Base-by-base conservation (phyloP, 2,329 filamentous ascomycete genomes). In the Volutella citrinella region DNA sequence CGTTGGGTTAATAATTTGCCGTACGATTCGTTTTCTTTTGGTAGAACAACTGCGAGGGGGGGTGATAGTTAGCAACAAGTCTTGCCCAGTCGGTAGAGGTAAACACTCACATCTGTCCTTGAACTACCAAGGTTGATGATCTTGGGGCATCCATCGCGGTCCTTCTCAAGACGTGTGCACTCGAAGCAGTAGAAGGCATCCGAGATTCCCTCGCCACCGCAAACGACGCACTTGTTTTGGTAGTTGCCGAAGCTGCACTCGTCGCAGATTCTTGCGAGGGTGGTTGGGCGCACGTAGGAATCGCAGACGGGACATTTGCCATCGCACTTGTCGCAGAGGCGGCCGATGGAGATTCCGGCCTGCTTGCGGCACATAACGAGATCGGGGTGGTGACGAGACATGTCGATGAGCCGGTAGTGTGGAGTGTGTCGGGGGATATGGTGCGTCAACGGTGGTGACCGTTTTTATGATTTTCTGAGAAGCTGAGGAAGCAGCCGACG, bases 301-400 rank as follows among this genome's bases (percentile, higher is more conserved):
- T 98, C 93, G 80, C 93, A 98, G 42, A 98, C 90, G 48, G 93
- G 93, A 59, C 93, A 98, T 73, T 98, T 98, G 65, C 93, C 93
- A 70, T 98, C 93, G 74, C 93, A 98, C 71, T 98, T 98, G 72
- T 98, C 93, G 77, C 93, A 98, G 60, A 98, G 87, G 37, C 93
- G 90, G 61, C 93, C 93, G 77, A 98, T 95, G 56, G 90, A 87
- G 63, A 97, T 96, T 68, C 93, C 93, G 42, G 91, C 76, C 65
- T 95, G 91, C 72, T 98, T 98, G 72, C 91, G 90, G 79, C 93
- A 98, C 91, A 97, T 97, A 55, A 98, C 93, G 51, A 98, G 83
- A 74, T 98, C 93, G 65, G 90, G 90, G 65, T 96, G 88, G 76
- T 95, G 88, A 70, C 88, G 87, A 59, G 88, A 95, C 88, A 94